Conservation (phyloP, 768 basidiomycete genomes). For the Rhizopogon vesiculosus region DNA sequence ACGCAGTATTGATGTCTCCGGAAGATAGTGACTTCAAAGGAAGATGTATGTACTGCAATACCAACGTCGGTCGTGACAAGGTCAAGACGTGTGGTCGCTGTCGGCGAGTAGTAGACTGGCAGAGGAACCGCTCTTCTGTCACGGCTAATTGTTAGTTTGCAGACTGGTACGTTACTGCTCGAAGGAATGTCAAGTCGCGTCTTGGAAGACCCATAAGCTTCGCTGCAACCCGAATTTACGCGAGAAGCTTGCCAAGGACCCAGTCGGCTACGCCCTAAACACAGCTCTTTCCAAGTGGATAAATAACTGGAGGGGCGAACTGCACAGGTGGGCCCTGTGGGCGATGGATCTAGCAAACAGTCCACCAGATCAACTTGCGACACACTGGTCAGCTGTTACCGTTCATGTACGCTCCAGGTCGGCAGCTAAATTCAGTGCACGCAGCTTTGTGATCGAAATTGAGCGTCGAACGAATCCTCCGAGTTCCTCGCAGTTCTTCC, state of each 20-base stretch:
- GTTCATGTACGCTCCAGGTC: background rate
- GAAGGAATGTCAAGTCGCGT: slow-evolving; percentile 21
- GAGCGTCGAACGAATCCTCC: slow-evolving; percentile 13
- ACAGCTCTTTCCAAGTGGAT: slow-evolving; percentile 21
- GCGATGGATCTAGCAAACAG: slow-evolving; percentile 24
- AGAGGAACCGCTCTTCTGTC: background rate
- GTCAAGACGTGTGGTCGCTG: slow-evolving; percentile 20
- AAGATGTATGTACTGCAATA: slow-evolving; percentile 18
- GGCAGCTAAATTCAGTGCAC: background rate
- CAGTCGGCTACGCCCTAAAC: slow-evolving; percentile 13
- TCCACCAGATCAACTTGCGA: slow-evolving; percentile 19
- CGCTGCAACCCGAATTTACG: slow-evolving; percentile 10
- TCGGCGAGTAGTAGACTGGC: slow-evolving; percentile 10
- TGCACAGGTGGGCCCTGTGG: slow-evolving; percentile 13
- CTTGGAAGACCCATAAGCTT: slow-evolving; percentile 25
- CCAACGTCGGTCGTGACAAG: slow-evolving; percentile 17
- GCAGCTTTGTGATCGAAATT: slow-evolving; percentile 18
- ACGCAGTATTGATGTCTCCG: background rate
- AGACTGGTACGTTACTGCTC: slow-evolving; percentile 28
- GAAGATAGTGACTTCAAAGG: slow-evolving; percentile 18
- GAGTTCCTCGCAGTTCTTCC: slow-evolving; percentile 15
- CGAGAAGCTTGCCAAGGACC: slow-evolving; percentile 10
- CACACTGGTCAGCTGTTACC: slow-evolving; percentile 12
- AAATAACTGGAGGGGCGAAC: slow-evolving; percentile 15
- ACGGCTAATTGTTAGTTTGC: background rate